Evolutionary conservation across 441 rosid species (phyloP).

Genomic region (Biscutella laevigata): DNA sequence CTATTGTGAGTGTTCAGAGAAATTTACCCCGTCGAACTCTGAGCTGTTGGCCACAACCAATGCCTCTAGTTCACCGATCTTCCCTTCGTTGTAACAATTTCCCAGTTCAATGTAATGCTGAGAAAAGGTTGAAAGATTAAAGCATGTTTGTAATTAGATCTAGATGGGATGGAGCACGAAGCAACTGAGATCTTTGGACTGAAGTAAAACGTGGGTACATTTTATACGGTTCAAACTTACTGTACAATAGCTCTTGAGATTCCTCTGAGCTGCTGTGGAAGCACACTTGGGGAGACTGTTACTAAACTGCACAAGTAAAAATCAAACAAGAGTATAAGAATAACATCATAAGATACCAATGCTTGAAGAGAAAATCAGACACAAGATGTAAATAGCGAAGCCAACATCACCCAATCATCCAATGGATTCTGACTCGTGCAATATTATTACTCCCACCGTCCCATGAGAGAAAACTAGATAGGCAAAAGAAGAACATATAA

Average conservation of each 20-base stretch:
- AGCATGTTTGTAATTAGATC: constrained; percentile 8
- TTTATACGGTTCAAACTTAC: constrained; percentile 32
- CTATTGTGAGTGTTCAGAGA: constrained; percentile 5
- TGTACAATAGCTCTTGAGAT: constrained; percentile 49
- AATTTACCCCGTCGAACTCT: constrained; percentile 59
- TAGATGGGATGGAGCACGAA: background rate
- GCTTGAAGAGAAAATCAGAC: background rate
- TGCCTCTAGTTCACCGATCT: constrained; percentile 47
- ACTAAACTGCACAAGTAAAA: constrained; percentile 43
- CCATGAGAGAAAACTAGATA: background rate
- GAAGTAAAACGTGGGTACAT: no score
- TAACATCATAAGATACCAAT: constrained; percentile 6
- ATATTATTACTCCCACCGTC: background rate
- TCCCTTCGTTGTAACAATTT: constrained; percentile 56
- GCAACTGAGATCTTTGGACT: background rate
- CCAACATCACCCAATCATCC: constrained; percentile 10
- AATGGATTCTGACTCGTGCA: no score
- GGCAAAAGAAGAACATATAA: background rate
- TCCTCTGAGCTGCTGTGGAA: constrained; percentile 72
- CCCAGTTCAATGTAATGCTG: constrained; percentile 74
- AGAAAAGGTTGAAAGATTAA: constrained; percentile 19
- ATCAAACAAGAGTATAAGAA: constrained; percentile 13
- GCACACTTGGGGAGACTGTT: constrained; percentile 72
- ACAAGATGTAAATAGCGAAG: background rate
- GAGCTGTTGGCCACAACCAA: constrained; percentile 43